Conservation (phyloP, 2,329 filamentous ascomycete genomes). For the Alternaria gansuensis region DNA sequence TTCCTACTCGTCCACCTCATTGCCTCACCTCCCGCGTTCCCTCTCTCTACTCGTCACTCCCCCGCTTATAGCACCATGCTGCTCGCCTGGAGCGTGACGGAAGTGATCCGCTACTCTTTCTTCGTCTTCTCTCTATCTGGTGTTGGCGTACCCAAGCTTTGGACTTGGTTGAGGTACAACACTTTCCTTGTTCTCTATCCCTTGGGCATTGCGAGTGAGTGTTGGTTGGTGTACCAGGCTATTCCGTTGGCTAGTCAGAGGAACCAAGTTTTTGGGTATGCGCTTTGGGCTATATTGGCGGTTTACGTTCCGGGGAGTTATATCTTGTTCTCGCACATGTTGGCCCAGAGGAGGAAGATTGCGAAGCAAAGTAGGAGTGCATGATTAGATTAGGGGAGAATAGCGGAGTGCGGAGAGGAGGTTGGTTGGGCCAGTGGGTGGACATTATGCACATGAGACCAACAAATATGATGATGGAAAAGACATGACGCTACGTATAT, state of each 20-base stretch:
- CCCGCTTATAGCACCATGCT: constrained; percentile 80
- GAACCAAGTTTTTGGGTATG: constrained; percentile 64
- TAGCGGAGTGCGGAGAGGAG: too few relatives aligned
- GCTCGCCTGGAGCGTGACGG: constrained; percentile 86
- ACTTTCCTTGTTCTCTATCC: constrained; percentile 95
- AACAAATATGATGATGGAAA: not conserved
- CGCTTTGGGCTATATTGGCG: constrained; percentile 71
- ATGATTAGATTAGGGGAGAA: not conserved
- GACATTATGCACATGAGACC: not conserved
- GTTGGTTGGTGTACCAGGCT: constrained; percentile 77
- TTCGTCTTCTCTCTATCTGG: constrained; percentile 76
- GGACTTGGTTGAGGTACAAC: constrained; percentile 87
- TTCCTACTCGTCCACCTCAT: constrained; percentile 90
- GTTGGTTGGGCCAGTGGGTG: not conserved
- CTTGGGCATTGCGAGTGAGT: constrained; percentile 88
- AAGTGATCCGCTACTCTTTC: constrained; percentile 92
- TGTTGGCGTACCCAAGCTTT: constrained; percentile 66
- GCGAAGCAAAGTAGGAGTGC: constrained; percentile 3
- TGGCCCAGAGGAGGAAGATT: constrained; percentile 84
- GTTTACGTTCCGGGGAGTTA: constrained; percentile 85
- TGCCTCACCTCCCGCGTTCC: constrained; percentile 70
- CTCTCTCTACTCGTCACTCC: constrained; percentile 65
- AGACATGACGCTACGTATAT: too few relatives aligned
- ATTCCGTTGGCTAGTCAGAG: constrained; percentile 66
- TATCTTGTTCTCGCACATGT: constrained; percentile 93